Percentiles rank a stretch among this genome's conserved stretches.
phyloP scores from a whole-genome alignment of 805 yeast genomes.

The Yamadazyma sp. region DNA sequence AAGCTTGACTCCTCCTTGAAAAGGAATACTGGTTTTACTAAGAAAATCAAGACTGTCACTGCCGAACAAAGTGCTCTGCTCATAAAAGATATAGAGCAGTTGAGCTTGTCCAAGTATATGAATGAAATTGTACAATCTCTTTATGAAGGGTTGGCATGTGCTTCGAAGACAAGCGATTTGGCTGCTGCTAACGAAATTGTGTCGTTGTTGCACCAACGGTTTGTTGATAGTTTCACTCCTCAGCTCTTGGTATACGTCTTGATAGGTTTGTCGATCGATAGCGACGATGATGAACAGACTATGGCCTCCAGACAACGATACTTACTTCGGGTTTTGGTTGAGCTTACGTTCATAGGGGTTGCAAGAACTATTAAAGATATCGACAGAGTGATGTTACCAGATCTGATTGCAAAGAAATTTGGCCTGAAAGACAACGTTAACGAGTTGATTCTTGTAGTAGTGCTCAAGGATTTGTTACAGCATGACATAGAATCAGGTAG shows the following conservation, averaged over 20 bases:
- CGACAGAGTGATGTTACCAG: conserved; percentile 42
- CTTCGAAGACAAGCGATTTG: conserved; percentile 57
- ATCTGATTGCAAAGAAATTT: conserved; percentile 32
- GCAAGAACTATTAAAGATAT: conserved; percentile 47
- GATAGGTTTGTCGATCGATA: conserved; percentile 26
- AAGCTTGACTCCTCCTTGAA: conserved; percentile 75
- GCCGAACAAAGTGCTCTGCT: conserved; percentile 49
- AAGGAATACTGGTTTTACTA: conserved; percentile 78
- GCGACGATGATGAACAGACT: conserved; percentile 45
- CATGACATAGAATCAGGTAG: conserved; percentile 28
- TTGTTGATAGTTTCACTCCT: conserved; percentile 53
- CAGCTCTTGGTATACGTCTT: conserved; percentile 41
- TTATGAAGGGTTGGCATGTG: conserved; percentile 58
- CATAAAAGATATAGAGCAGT: conserved; percentile 58
- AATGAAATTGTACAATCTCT: conserved; percentile 65
- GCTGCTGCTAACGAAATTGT: conserved; percentile 64
- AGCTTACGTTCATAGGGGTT: conserved; percentile 57
- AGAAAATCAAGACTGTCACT: conserved; percentile 60
- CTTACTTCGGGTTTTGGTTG: conserved; percentile 53
- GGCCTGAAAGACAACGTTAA: conserved; percentile 18
- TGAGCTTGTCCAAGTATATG: conserved; percentile 72
- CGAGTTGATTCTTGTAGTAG: conserved; percentile 24
- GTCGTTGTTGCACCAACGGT: conserved; percentile 77
- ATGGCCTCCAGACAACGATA: conserved; percentile 41
- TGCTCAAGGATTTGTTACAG: conserved; percentile 30